These are phyloP conservation scores for Aethionema arabicum DNA, from an alignment of 345 rosid genomes.

Conservation along the genomic window DNA sequence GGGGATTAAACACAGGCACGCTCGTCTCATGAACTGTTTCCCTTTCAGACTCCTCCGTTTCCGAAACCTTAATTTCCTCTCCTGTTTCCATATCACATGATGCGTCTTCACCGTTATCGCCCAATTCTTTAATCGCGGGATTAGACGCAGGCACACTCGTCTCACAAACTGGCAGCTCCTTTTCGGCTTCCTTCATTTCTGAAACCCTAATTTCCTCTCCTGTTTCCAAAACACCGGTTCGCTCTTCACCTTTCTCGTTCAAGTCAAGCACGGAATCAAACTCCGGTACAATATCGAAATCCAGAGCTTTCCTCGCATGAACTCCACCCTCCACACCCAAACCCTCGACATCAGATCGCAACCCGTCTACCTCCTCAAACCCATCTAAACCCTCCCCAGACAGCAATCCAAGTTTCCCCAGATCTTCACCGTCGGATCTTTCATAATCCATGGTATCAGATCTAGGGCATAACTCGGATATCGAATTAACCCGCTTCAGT, in stretches of 20 bases:
- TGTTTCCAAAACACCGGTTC: slow-evolving; percentile 32
- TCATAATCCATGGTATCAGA: slow-evolving; percentile 26
- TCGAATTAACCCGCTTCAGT: slow-evolving; percentile 50
- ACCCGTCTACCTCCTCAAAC: slow-evolving; percentile 35
- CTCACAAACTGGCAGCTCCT: not conserved
- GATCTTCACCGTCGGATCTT: slow-evolving; percentile 16
- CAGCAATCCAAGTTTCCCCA: slow-evolving; percentile 31
- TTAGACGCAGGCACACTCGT: slow-evolving; percentile 12
- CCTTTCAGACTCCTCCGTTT: slow-evolving; percentile 26
- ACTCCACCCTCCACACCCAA: slow-evolving; percentile 31
- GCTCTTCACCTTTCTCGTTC: slow-evolving; percentile 31
- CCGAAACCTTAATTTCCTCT: slow-evolving; percentile 19
- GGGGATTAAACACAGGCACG: not conserved
- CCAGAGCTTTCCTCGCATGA: slow-evolving; percentile 46
- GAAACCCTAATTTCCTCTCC: slow-evolving; percentile 8
- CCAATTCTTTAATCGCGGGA: not conserved
- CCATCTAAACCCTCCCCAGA: slow-evolving; percentile 28
- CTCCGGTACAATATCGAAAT: slow-evolving; percentile 45
- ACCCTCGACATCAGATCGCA: slow-evolving; percentile 38
- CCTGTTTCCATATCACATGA: slow-evolving; percentile 7
- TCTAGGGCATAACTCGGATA: slow-evolving; percentile 24
- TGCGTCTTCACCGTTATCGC: slow-evolving; percentile 15
- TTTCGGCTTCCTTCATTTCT: slow-evolving; percentile 5
- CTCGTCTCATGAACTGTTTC: slow-evolving; percentile 8
- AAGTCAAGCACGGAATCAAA: slow-evolving; percentile 36